Conservation (phyloP, 1,284 basidiomycete species). For the Cryptococcus jaspeensis region DNA sequence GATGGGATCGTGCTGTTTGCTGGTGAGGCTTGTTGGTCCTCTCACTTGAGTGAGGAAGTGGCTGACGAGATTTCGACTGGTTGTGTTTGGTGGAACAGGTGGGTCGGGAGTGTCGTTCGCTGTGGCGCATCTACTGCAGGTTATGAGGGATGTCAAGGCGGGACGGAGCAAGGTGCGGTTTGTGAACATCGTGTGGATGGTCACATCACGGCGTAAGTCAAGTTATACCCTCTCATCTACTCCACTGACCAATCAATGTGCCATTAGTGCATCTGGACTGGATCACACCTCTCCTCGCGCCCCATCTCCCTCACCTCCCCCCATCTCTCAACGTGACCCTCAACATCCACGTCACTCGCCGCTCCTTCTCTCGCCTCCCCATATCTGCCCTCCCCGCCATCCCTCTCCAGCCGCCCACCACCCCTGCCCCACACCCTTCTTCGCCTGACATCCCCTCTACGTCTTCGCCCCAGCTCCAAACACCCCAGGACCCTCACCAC, state of each 20-base stretch:
- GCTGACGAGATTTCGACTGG: background rate
- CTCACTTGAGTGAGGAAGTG: conserved; percentile 11
- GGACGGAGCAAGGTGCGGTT: conserved; percentile 28
- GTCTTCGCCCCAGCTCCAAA: background rate
- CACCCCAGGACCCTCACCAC: background rate
- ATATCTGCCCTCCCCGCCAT: conserved; percentile 1
- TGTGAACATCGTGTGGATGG: conserved; percentile 42
- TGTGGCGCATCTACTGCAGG: conserved; percentile 31
- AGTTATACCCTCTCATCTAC: background rate
- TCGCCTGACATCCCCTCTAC: background rate
- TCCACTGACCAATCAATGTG: background rate
- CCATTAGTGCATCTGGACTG: conserved; percentile 33
- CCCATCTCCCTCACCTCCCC: conserved; percentile 18
- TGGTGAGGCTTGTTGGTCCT: too few species aligned
- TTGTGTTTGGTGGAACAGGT: conserved; percentile 23
- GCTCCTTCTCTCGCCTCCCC: conserved; percentile 14
- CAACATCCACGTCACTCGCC: conserved; percentile 31
- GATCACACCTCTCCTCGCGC: conserved; percentile 27
- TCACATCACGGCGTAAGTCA: conserved; percentile 26
- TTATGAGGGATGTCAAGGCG: conserved; percentile 27
- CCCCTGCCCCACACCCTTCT: background rate
- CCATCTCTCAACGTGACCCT: conserved; percentile 17
- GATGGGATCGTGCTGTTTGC: conserved; percentile 41
- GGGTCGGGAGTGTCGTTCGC: conserved; percentile 46
- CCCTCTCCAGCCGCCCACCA: background rate